Percentiles rank a stretch among this genome's conserved stretches.
phyloP scores from a whole-genome alignment of 768 basidiomycete genomes.

The Lepiota brunneoincarnata region DNA sequence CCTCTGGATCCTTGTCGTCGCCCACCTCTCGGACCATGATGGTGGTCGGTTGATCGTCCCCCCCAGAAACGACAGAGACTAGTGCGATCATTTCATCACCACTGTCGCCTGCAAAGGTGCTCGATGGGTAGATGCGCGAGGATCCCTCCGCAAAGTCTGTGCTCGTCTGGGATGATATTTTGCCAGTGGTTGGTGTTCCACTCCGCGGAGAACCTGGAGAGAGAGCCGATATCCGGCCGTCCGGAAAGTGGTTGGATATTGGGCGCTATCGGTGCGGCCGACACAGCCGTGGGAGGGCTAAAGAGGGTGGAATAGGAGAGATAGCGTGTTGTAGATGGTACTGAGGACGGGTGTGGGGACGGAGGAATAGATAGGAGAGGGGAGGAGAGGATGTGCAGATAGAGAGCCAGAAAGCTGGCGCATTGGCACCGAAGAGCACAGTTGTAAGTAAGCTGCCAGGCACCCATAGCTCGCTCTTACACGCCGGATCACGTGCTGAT shows the following conservation, averaged over 20 bases:
- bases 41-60: conserved; percentile 1
- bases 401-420: conserved; percentile 11
- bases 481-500: conserved; percentile 13
- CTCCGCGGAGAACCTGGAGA: neutral
- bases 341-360: neutral
- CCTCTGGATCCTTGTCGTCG: conserved; percentile 6
- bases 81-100: conserved; percentile 14
- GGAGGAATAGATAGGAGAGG: neutral
- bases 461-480: conserved; percentile 5
- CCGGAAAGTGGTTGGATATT: neutral
- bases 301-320: neutral
- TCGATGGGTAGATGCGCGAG: neutral
- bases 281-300: neutral
- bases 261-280: neutral
- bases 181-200: conserved; percentile 2
- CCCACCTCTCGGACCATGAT: conserved; percentile 5
- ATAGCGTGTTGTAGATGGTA: neutral
- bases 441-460: conserved; percentile 13
- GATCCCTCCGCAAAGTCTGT: conserved; percentile 3
- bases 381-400: conserved; percentile 5
- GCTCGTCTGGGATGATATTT: conserved; percentile 1
- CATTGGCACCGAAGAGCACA: conserved; percentile 12
- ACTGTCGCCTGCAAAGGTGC: neutral
- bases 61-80: conserved; percentile 1
- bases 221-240: neutral